Evolutionary conservation across 345 rosid genomes (phyloP).

Genomic region (Mangifera indica): DNA sequence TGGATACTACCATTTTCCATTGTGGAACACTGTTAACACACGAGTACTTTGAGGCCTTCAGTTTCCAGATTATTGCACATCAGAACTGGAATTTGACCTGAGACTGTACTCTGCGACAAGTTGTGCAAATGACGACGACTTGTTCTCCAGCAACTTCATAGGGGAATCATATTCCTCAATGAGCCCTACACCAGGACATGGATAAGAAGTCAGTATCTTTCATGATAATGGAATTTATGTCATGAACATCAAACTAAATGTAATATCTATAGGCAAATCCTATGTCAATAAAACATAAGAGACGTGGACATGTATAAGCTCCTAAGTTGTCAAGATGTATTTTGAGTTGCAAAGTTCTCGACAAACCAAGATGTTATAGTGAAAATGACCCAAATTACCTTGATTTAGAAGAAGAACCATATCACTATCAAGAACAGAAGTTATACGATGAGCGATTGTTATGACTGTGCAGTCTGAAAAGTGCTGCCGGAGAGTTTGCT

Average conservation of each 20-base stretch:
- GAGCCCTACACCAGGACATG: constrained; percentile 37
- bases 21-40: neutral
- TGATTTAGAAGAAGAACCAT: neutral
- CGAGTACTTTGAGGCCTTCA: neutral
- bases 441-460: constrained; percentile 15
- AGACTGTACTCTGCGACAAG: constrained; percentile 70
- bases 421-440: constrained; percentile 14
- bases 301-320: no score
- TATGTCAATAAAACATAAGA: no score
- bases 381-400: neutral
- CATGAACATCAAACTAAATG: neutral
- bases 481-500: constrained; percentile 2
- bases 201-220: neutral
- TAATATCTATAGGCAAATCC: no score
- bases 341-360: no score
- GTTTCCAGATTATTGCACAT: constrained; percentile 8
- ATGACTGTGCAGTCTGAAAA: constrained; percentile 7
- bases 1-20: neutral
- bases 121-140: constrained; percentile 63
- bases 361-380: no score
- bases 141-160: constrained; percentile 46
- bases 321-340: no score
- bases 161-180: constrained; percentile 69
- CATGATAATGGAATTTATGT: neutral
- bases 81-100: constrained; percentile 51